Evolutionary conservation across 257 asterid genomes (phyloP).

Genomic region (Paraleonurus japonicus): DNA sequence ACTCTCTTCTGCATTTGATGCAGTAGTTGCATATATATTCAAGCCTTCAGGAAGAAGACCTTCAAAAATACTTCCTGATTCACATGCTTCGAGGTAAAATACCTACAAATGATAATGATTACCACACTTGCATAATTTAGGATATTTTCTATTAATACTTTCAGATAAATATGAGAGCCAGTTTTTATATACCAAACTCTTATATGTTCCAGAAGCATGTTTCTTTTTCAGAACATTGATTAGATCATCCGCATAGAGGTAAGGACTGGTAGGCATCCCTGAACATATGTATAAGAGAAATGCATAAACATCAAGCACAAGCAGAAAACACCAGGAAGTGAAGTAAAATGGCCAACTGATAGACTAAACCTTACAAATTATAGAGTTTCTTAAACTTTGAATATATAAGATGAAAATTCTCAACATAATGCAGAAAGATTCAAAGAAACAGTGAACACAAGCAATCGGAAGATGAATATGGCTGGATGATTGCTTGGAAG

Average conservation of each 20-base stretch:
- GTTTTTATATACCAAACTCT: constrained; percentile 65
- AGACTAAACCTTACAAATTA: background rate
- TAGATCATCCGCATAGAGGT: constrained; percentile 77
- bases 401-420: background rate
- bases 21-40: constrained; percentile 93
- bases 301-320: constrained; percentile 12
- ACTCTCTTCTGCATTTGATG: constrained; percentile 91
- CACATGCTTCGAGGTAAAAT: constrained; percentile 95
- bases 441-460: background rate
- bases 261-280: constrained; percentile 93
- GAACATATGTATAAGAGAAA: constrained; percentile 25
- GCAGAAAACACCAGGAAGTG: background rate
- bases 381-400: background rate
- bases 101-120: constrained; percentile 46
- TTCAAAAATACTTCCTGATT: constrained; percentile 93
- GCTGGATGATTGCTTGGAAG: constrained; percentile 7
- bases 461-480: background rate
- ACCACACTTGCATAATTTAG: constrained; percentile 13
- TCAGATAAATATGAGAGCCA: background rate
- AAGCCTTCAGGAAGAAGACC: constrained; percentile 89
- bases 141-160: background rate
- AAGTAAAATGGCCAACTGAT: background rate
- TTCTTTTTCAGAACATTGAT: constrained; percentile 62
- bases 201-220: constrained; percentile 86
- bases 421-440: background rate